Percentiles rank a stretch among this genome's conserved stretches.
These are phyloP conservation scores for Basipetospora chlamydospora DNA, from an alignment of 2,329 filamentous ascomycete species.

Conservation along the genomic window DNA sequence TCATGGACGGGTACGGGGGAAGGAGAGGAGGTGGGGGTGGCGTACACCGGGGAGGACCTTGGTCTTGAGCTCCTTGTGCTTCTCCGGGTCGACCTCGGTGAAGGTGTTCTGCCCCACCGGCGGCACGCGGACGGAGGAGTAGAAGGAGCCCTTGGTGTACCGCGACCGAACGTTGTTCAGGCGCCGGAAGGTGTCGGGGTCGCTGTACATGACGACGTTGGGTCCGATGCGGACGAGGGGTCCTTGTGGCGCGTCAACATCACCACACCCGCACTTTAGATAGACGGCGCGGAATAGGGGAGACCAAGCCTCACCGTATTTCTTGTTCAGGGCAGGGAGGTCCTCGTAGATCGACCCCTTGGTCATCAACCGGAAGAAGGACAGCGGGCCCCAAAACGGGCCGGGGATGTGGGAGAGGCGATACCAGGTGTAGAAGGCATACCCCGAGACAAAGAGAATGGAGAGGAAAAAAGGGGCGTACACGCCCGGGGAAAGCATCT, in stretches of 20 bases:
- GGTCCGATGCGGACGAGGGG: conserved; percentile 25
- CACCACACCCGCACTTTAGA: background rate
- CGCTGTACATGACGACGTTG: conserved; percentile 31
- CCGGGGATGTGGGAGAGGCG: conserved; percentile 20
- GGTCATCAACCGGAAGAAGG: conserved; percentile 9
- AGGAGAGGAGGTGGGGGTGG: background rate
- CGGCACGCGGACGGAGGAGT: conserved; percentile 31
- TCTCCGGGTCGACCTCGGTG: conserved; percentile 30
- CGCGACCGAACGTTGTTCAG: conserved; percentile 23
- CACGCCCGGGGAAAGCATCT: too few species aligned
- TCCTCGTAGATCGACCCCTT: conserved; percentile 1
- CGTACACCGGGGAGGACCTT: conserved; percentile 24
- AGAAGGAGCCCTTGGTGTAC: conserved; percentile 30
- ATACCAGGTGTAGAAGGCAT: conserved; percentile 12
- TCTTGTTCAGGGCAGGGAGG: background rate
- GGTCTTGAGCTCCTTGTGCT: conserved; percentile 22
- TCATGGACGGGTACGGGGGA: background rate
- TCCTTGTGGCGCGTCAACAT: conserved; percentile 6
- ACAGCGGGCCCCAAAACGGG: conserved; percentile 18
- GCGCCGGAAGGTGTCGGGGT: conserved; percentile 29
- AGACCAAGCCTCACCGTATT: conserved; percentile 1
- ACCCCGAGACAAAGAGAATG: background rate
- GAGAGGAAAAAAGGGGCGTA: too few species aligned
- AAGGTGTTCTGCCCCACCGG: conserved; percentile 36
- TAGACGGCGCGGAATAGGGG: too few species aligned